Percentiles rank a stretch among this genome's conserved stretches.
Conservation (phyloP, 768 basidiomycete species). For the Gyrodon lividus region DNA sequence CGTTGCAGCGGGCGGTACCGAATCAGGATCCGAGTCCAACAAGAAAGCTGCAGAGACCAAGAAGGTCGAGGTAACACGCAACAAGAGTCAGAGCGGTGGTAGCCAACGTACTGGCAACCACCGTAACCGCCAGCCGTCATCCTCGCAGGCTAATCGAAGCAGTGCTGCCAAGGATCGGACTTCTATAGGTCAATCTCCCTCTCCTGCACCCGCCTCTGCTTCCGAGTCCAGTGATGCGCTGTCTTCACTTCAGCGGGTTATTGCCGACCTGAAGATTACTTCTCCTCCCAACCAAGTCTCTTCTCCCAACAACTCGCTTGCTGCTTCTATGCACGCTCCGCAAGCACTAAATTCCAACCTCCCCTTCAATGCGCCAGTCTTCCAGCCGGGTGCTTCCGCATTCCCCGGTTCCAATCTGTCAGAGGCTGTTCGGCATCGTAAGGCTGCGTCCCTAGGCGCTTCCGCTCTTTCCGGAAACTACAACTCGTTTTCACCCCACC, state of each 20-base stretch:
- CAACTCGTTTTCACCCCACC: conserved; percentile 73
- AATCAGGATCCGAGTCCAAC: conserved; percentile 74
- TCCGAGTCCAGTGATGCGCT: conserved; percentile 76
- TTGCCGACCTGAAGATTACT: conserved; percentile 88
- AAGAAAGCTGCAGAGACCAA: conserved; percentile 56
- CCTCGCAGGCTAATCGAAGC: conserved; percentile 57
- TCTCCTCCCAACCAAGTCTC: conserved; percentile 56
- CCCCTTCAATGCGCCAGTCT: conserved; percentile 66
- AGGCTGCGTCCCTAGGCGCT: conserved; percentile 72
- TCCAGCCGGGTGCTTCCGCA: conserved; percentile 65
- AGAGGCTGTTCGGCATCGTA: conserved; percentile 71
- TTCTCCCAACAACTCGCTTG: conserved; percentile 38
- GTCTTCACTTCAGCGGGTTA: conserved; percentile 88
- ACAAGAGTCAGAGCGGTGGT: conserved; percentile 50
- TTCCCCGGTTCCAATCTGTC: conserved; percentile 47
- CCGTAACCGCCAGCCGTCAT: conserved; percentile 58
- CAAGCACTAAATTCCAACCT: conserved; percentile 50
- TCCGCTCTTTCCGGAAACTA: conserved; percentile 57
- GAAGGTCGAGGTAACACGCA: conserved; percentile 51
- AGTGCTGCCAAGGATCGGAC: conserved; percentile 47
- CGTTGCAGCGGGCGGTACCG: conserved; percentile 41
- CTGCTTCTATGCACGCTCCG: conserved; percentile 46
- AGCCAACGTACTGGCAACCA: conserved; percentile 46
- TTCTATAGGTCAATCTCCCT: conserved; percentile 37
- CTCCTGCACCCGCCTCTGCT: conserved; percentile 49